Conservation (phyloP, 2,329 filamentous ascomycete genomes). For the Botrytis medusae region DNA sequence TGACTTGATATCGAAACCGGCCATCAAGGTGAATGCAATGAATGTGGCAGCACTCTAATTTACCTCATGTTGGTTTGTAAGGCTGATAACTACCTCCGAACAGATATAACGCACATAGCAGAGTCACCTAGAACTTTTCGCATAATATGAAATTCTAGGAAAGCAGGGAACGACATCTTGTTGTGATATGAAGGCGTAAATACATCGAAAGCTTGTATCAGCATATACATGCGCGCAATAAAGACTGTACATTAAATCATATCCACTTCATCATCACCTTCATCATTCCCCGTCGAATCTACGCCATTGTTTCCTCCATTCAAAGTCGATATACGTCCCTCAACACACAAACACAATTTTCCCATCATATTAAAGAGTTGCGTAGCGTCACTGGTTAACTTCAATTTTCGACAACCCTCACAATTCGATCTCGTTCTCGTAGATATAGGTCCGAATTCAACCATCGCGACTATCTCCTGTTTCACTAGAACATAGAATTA, state of each 20-base stretch:
- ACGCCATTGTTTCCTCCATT: not conserved
- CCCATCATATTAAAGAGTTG: not conserved
- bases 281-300: not conserved
- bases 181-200: not conserved
- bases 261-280: not conserved
- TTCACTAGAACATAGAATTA: not conserved
- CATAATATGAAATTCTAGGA: not conserved
- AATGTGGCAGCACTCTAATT: fast-evolving
- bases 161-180: not conserved
- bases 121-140: not conserved
- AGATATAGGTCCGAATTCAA: not conserved
- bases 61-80: too few relatives aligned
- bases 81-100: not conserved
- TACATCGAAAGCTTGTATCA: not conserved
- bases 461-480: not conserved
- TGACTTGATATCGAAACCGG: not conserved
- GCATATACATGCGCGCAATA: not conserved
- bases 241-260: not conserved
- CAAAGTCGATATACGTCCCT: not conserved
- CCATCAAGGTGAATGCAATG: not conserved
- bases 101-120: not conserved
- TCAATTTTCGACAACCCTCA: not conserved
- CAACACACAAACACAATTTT: not conserved
- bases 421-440: not conserved
- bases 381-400: not conserved